Evolutionary conservation across 225 moss, liverwort and hornwort species (phyloP).

Genomic region (Sphagnum contortum): DNA sequence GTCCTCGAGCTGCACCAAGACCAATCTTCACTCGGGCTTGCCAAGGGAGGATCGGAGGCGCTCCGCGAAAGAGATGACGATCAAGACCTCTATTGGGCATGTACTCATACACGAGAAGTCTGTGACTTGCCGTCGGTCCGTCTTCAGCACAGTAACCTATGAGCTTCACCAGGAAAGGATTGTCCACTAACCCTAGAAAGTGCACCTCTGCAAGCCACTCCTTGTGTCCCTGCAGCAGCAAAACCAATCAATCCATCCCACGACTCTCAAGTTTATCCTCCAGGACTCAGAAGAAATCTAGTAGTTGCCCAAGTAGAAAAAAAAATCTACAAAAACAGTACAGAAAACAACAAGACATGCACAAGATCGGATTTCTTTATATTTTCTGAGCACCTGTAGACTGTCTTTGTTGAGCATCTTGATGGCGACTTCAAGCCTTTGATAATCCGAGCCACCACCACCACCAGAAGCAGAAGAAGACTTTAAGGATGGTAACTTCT

Average conservation of each 20-base stretch:
- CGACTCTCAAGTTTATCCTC: too few relatives aligned
- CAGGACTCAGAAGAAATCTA: too few relatives aligned
- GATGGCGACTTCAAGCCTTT: too few relatives aligned
- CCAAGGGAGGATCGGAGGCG: slow-evolving; percentile 25
- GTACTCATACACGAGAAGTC: slow-evolving; percentile 49
- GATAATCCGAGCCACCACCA: too few relatives aligned
- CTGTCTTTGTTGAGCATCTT: too few relatives aligned
- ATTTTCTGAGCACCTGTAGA: too few relatives aligned
- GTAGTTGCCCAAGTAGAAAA: too few relatives aligned
- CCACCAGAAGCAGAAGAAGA: too few relatives aligned
- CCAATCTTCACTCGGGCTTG: slow-evolving; percentile 29
- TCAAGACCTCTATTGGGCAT: slow-evolving; percentile 44
- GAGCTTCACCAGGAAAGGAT: slow-evolving; percentile 40
- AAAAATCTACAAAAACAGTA: too few relatives aligned
- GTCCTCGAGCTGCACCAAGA: slow-evolving; percentile 41
- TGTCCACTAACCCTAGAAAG: slow-evolving; percentile 40
- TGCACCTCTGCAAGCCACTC: slow-evolving; percentile 61
- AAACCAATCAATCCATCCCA: too few relatives aligned
- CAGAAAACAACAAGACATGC: too few relatives aligned
- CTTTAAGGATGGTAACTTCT: slow-evolving; percentile 7
- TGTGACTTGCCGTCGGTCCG: slow-evolving; percentile 45
- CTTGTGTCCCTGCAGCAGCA: slow-evolving; percentile 27
- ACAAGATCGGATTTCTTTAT: too few relatives aligned
- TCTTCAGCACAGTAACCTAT: slow-evolving; percentile 55
- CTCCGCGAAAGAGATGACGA: slow-evolving; percentile 29